Conservation (phyloP, 495 filamentous ascomycete genomes). For the Apiosordaria backusii region DNA sequence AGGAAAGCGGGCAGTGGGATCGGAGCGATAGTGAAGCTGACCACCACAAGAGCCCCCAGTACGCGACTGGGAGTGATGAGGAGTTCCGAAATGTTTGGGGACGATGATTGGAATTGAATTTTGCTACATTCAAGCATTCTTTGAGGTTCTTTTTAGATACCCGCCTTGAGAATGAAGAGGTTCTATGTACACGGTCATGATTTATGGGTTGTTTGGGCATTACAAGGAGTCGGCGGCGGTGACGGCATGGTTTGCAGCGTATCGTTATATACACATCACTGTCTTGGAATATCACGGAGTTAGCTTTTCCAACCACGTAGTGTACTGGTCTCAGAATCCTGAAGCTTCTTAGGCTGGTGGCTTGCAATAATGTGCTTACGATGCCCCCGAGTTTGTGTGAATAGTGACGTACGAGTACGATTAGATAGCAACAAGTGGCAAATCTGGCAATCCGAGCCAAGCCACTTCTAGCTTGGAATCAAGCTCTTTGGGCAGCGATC, state of each 20-base stretch:
- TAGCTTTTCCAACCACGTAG: not conserved
- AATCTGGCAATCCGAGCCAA: not conserved
- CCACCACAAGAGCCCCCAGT: slow-evolving; percentile 13
- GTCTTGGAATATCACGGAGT: not conserved
- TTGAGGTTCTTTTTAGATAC: slow-evolving; percentile 11
- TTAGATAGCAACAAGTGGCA: not conserved
- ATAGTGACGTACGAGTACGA: not conserved
- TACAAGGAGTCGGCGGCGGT: not conserved
- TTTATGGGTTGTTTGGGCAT: not conserved
- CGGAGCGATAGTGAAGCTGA: slow-evolving; percentile 1
- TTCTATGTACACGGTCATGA: not conserved
- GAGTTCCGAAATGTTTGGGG: slow-evolving; percentile 36
- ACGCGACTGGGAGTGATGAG: slow-evolving; percentile 26
- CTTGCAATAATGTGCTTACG: not conserved
- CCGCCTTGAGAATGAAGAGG: slow-evolving; percentile 8
- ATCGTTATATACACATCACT: not conserved
- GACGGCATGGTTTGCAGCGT: slow-evolving; percentile 1
- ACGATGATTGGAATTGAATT: slow-evolving; percentile 14
- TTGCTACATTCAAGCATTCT: slow-evolving; percentile 1
- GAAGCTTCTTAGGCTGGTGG: no score
- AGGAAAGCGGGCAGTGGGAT: slow-evolving; percentile 23
- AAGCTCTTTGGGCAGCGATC: not conserved
- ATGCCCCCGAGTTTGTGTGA: not conserved
- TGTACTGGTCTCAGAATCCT: no score
- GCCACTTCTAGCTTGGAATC: not conserved